Base-by-base conservation (phyloP, 306 rosid genomes). In the Quercus parvula region DNA sequence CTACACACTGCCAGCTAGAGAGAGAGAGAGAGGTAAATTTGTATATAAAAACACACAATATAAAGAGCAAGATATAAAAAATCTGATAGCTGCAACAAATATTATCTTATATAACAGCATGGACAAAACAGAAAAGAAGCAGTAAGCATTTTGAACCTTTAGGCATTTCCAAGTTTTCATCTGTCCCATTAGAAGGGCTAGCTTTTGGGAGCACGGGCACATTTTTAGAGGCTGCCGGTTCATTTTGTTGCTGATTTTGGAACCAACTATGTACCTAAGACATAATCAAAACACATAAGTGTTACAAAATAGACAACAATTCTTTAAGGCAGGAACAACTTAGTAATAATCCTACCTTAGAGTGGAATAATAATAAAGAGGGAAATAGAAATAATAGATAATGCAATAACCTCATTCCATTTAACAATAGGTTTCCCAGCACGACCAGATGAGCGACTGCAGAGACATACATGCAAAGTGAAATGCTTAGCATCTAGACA, bases 391-490 rank as follows among this genome's bases (percentile, higher is more conserved):
- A 81, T 63, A 57, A 2, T 51, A 56, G 75, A 81, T 75, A 83
- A 68, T 46, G 75, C 68, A 78, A 68, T 51, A 54, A 95, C 98
- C 96, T 95, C 93, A 10, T 79, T 83, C 97, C 96, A 91, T 82
- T 89, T 95, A 69, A 95, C 25, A 56, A 86, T 25, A 28, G 99
- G 98, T 55, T 95, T 93, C 78, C 97, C 99, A 46, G 98, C 98
- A 71, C 98, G 98, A 79, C 87, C 99, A 20, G 94, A 77, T 0
- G 97, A 91, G 69, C 86, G 91, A 82, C 98, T 95, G 91, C 86
- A 89, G 30, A 80, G 18, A 41, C 75, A 86, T 18, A 78, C 71
- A 85, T 15, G 35, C 52, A 87, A 79, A 81, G 71, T 75, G 78
- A 63, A 71, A 52, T 67, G 70, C 54, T 80, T 74, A 25, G 57